Percentiles rank a stretch among this genome's conserved stretches.
Evolutionary conservation across 495 filamentous ascomycete species (phyloP).

Genomic region (Peziza echinospora): DNA sequence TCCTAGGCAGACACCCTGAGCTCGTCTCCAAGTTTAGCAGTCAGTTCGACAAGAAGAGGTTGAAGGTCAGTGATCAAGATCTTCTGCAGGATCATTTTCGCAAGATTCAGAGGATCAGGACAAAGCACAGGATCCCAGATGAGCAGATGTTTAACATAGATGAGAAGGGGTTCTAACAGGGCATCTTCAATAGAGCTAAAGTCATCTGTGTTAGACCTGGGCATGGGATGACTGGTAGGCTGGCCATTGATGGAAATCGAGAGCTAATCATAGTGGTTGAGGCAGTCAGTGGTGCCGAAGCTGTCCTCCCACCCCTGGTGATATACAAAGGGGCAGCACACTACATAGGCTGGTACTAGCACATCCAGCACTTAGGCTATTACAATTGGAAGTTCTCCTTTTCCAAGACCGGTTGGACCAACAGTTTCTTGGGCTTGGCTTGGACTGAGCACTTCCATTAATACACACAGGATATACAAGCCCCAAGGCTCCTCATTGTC

Average conservation of each 20-base stretch:
- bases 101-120: background rate
- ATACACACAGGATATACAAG: conserved; percentile 5
- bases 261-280: conserved; percentile 1
- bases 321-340: background rate
- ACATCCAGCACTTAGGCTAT: background rate
- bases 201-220: background rate
- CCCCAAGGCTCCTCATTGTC: conserved; percentile 1
- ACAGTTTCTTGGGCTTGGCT: conserved; percentile 9
- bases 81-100: background rate
- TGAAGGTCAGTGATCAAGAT: background rate
- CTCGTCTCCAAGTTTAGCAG: background rate
- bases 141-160: background rate
- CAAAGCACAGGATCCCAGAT: background rate
- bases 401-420: conserved; percentile 14
- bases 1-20: background rate
- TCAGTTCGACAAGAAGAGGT: background rate
- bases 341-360: background rate
- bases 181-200: background rate
- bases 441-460: conserved; percentile 14
- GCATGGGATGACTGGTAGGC: background rate
- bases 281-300: background rate
- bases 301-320: background rate
- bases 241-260: background rate
- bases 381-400: conserved; percentile 2
- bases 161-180: background rate